phyloP scores from a whole-genome alignment of 75 land plant genomes.

The Picea sitchensis region DNA sequence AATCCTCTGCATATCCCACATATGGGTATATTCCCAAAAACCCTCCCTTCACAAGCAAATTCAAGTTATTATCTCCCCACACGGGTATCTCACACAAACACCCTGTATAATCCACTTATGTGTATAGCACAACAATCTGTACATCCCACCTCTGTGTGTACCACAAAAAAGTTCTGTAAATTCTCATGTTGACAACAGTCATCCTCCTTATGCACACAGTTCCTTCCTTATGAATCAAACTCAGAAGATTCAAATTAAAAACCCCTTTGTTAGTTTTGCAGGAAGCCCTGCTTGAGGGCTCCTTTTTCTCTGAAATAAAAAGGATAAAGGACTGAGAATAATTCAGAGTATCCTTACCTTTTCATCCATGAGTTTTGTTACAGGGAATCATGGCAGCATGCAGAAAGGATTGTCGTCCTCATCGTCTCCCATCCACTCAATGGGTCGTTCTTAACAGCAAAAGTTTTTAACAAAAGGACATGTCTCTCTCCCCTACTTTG shows the following conservation, averaged over 20 bases:
- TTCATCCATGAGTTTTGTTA: not conserved
- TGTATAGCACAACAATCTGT: no score
- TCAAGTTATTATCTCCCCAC: no score
- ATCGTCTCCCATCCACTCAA: not conserved
- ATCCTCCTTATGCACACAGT: constrained; percentile 7
- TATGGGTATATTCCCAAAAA: no score
- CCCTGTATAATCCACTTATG: no score
- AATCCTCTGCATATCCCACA: no score
- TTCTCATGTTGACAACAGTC: constrained; percentile 14
- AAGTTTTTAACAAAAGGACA: not conserved
- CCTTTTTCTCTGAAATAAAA: not conserved
- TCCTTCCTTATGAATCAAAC: not conserved
- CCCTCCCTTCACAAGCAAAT: no score
- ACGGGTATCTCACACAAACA: no score
- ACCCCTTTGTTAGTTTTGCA: not conserved
- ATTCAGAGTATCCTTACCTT: not conserved
- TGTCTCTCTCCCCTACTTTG: no score
- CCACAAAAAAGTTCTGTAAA: constrained; percentile 10
- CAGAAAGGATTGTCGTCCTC: not conserved
- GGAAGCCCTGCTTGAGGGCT: not conserved
- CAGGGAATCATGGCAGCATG: constrained; percentile 9
- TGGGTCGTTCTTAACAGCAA: not conserved
- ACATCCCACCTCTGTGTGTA: no score
- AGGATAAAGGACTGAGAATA: not conserved
- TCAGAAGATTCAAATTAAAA: not conserved